Percentiles rank a stretch among this genome's conserved stretches.
Evolutionary conservation across 306 rosid genomes (phyloP).

Genomic region (Prunus persica): Prunus_persica_NCBIv2 NC_034009.1:38516501-38517000

Average conservation of each 20-base stretch:
- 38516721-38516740: slow-evolving; percentile 50
- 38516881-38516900: slow-evolving; percentile 57
- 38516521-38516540: not conserved
- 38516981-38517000: slow-evolving; percentile 60
- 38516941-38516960: slow-evolving; percentile 80
- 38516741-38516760: slow-evolving; percentile 57
- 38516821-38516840: slow-evolving; percentile 75
- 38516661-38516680: slow-evolving; percentile 53
- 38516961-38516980: slow-evolving; percentile 53
- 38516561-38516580: no score
- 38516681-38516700: slow-evolving; percentile 59
- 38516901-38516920: slow-evolving; percentile 63
- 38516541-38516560: no score
- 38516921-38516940: slow-evolving; percentile 50
- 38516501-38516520: slow-evolving; percentile 57
- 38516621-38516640: slow-evolving; percentile 81
- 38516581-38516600: no score
- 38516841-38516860: slow-evolving; percentile 69
- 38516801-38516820: slow-evolving; percentile 73
- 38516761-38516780: slow-evolving; percentile 61
- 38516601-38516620: slow-evolving; percentile 54
- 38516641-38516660: slow-evolving; percentile 55
- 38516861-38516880: slow-evolving; percentile 55
- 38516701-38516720: slow-evolving; percentile 49
- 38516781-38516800: slow-evolving; percentile 48